Evolutionary conservation across 2,329 filamentous ascomycete species (phyloP).

Genomic region (Ceratocystis cubensis): DNA sequence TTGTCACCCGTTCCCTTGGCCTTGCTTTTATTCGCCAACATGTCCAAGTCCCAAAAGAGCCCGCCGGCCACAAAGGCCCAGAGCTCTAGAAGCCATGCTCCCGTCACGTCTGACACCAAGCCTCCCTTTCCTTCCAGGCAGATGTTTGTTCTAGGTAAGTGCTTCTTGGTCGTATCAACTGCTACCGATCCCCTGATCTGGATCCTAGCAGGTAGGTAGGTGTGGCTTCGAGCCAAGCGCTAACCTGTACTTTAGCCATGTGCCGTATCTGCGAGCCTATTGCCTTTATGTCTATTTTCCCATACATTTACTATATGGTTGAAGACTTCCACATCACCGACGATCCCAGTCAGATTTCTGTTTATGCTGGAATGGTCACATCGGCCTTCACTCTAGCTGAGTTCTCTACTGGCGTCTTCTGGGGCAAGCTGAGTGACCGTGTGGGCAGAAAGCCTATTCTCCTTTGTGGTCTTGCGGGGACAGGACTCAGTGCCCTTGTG

Average conservation of each 20-base stretch:
- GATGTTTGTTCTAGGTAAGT: slow-evolving; percentile 35
- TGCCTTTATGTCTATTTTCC: slow-evolving; percentile 98
- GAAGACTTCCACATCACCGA: slow-evolving; percentile 77
- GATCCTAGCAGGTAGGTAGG: not conserved
- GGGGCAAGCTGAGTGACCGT: slow-evolving; percentile 84
- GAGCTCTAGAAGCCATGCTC: not conserved
- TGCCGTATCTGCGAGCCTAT: slow-evolving; percentile 97
- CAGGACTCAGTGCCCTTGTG: slow-evolving; percentile 78
- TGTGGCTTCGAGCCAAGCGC: slow-evolving; percentile 13
- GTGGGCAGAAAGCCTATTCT: slow-evolving; percentile 89
- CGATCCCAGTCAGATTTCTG: slow-evolving; percentile 65
- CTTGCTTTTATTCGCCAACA: not conserved
- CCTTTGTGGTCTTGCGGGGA: slow-evolving; percentile 77
- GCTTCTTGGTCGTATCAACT: not conserved
- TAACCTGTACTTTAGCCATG: slow-evolving; percentile 44
- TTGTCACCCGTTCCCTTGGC: not conserved
- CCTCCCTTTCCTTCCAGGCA: slow-evolving; percentile 32
- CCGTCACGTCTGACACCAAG: not conserved
- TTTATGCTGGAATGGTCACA: slow-evolving; percentile 92
- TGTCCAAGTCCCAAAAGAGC: slow-evolving; percentile 8
- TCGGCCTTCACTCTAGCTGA: slow-evolving; percentile 94
- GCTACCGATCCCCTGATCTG: too few species aligned
- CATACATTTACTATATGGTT: slow-evolving; percentile 97
- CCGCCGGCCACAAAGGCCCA: not conserved
- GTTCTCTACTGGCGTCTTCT: slow-evolving; percentile 82